phyloP scores from a whole-genome alignment of 2,329 filamentous ascomycete genomes.

The Pseudogymnoascus sp. region DNA sequence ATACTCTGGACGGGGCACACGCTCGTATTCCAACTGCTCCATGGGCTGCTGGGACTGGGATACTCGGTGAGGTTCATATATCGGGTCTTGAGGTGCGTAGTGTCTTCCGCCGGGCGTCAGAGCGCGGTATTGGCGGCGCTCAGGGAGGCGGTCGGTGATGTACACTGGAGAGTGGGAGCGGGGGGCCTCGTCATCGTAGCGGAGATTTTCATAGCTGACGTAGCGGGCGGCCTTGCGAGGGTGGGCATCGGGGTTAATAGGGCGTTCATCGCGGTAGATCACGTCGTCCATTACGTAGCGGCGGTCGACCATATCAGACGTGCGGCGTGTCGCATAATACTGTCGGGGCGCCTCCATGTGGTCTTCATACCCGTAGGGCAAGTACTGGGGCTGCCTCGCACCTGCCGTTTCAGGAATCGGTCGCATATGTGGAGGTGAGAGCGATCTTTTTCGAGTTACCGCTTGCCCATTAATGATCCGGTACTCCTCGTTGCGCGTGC shows the following conservation, averaged over 20 bases:
- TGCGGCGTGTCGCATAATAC: slow-evolving; percentile 20
- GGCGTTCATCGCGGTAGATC: slow-evolving; percentile 27
- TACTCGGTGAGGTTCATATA: slow-evolving; percentile 23
- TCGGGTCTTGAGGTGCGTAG: slow-evolving; percentile 17
- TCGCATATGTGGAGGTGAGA: not conserved
- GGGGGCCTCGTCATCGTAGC: slow-evolving; percentile 14
- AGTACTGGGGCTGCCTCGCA: slow-evolving; percentile 10
- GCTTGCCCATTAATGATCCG: not conserved
- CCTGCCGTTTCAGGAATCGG: not conserved
- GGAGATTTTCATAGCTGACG: slow-evolving; percentile 26
- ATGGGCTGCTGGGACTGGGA: slow-evolving; percentile 16
- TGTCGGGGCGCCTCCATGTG: slow-evolving; percentile 14
- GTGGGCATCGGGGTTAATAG: slow-evolving; percentile 13
- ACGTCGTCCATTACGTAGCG: slow-evolving; percentile 26
- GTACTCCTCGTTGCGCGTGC: not conserved
- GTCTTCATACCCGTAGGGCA: slow-evolving; percentile 21
- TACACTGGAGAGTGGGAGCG: slow-evolving; percentile 30
- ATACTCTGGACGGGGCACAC: slow-evolving; percentile 27
- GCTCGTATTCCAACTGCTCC: slow-evolving; percentile 26
- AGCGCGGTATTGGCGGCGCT: slow-evolving; percentile 25
- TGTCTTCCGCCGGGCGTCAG: slow-evolving; percentile 23
- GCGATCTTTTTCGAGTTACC: not conserved
- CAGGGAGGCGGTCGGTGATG: slow-evolving; percentile 22
- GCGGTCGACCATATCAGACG: slow-evolving; percentile 26
- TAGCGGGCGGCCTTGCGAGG: slow-evolving; percentile 28